A percentile compares a stretch with the other conserved stretches of the same genome.
Conservation (phyloP, 2,329 filamentous ascomycete genomes). For the Botryosphaeria dothidea region DNA sequence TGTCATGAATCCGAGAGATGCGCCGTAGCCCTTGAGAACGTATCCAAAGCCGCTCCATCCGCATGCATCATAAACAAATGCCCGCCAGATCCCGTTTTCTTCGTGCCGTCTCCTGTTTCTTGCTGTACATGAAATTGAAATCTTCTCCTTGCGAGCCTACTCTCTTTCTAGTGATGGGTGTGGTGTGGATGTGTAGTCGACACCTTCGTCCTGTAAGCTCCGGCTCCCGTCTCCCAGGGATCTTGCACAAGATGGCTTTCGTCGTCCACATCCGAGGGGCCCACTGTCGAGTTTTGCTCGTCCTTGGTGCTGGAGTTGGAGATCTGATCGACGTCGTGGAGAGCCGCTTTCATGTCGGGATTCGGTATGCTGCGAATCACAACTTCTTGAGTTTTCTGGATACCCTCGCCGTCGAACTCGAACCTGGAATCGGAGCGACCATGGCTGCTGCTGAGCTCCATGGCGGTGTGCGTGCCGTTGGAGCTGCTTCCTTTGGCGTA, state of each 20-base stretch:
- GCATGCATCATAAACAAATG: slow-evolving; percentile 1
- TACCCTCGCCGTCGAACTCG: slow-evolving; percentile 10
- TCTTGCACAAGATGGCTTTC: slow-evolving; percentile 5
- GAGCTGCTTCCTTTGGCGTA: not conserved
- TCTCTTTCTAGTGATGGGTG: not conserved
- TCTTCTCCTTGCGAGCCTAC: not conserved
- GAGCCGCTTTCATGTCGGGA: slow-evolving; percentile 2
- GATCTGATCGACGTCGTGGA: not conserved
- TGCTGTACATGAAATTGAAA: not conserved
- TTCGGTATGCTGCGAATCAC: not conserved
- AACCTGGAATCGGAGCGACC: slow-evolving; percentile 8
- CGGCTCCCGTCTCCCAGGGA: not conserved
- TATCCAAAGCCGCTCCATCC: not conserved
- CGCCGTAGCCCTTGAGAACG: not conserved
- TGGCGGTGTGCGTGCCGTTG: not conserved
- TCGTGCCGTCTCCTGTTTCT: not conserved
- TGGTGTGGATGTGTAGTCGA: not conserved
- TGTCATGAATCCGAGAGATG: slow-evolving; percentile 8
- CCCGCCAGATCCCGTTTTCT: not conserved
- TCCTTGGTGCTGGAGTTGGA: slow-evolving; percentile 17
- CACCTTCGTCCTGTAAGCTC: not conserved
- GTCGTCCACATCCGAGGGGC: slow-evolving; percentile 1
- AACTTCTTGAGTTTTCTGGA: slow-evolving; percentile 16
- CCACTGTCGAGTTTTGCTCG: not conserved
- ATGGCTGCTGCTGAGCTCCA: slow-evolving; percentile 5